Conservation (phyloP, 2,329 filamentous ascomycete genomes). For the Fonsecaea monophora region DNA sequence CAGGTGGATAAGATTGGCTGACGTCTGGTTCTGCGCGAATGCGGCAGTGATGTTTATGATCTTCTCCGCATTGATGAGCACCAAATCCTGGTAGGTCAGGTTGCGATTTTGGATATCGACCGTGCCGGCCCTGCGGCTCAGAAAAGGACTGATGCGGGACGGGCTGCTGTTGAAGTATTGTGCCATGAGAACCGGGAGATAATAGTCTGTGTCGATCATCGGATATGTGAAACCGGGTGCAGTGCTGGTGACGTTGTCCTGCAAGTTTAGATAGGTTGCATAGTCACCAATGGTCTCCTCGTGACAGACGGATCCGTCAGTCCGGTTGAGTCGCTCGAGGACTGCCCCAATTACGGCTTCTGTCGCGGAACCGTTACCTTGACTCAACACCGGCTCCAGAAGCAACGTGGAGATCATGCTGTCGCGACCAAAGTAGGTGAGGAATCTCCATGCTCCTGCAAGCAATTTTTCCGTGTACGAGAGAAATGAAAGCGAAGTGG, state of each 20-base stretch:
- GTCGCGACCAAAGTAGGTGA: constrained; percentile 72
- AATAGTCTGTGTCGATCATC: constrained; percentile 70
- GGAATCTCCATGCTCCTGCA: constrained; percentile 69
- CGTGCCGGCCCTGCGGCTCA: constrained; percentile 54
- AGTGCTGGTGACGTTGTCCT: constrained; percentile 60
- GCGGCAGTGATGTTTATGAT: constrained; percentile 63
- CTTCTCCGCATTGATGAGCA: constrained; percentile 61
- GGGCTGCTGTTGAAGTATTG: constrained; percentile 63
- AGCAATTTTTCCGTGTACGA: constrained; percentile 69
- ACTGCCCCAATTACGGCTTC: constrained; percentile 68
- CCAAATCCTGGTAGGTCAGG: constrained; percentile 61
- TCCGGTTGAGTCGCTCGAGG: constrained; percentile 65
- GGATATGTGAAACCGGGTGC: constrained; percentile 64
- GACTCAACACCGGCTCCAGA: constrained; percentile 64
- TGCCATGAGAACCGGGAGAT: constrained; percentile 64
- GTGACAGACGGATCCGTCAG: constrained; percentile 67
- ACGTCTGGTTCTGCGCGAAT: constrained; percentile 60
- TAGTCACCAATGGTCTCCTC: constrained; percentile 72
- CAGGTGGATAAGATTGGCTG: constrained; percentile 64
- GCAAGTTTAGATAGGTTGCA: constrained; percentile 64
- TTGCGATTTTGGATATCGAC: constrained; percentile 60
- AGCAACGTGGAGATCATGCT: constrained; percentile 68
- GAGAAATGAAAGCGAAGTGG: constrained; percentile 65
- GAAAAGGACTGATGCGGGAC: constrained; percentile 46
- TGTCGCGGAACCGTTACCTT: constrained; percentile 61